Percentiles rank a stretch among this genome's conserved stretches.
phyloP scores from a whole-genome alignment of 2,329 filamentous ascomycete genomes.

The Aspergillaceae sp. region DNA sequence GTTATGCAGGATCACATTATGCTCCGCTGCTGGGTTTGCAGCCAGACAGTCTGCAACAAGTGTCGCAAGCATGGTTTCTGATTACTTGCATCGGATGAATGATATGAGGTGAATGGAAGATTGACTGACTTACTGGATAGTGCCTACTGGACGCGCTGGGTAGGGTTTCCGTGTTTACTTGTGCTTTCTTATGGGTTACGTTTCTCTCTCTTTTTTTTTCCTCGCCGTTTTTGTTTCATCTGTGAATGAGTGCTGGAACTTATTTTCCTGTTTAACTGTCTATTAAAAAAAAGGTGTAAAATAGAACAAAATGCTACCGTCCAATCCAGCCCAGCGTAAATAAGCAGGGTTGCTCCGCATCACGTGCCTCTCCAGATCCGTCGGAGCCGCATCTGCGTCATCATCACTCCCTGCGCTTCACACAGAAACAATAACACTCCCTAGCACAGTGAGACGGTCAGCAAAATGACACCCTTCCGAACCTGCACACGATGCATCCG shows the following conservation, averaged over 20 bases:
- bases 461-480: conserved; percentile 14
- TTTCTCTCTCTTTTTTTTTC: too few relatives aligned
- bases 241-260: neutral
- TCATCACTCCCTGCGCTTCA: neutral
- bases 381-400: too few relatives aligned
- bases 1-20: neutral
- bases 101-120: too few relatives aligned
- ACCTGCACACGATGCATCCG: conserved; percentile 19
- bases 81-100: too few relatives aligned
- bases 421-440: neutral
- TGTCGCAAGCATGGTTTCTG: too few relatives aligned
- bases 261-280: neutral
- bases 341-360: neutral
- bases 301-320: neutral
- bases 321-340: neutral
- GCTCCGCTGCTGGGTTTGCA: too few relatives aligned
- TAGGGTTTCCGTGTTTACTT: neutral
- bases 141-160: too few relatives aligned
- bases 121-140: too few relatives aligned
- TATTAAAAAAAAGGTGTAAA: neutral
- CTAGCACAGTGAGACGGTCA: neutral
- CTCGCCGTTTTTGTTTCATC: neutral
- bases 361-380: neutral
- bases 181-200: neutral
- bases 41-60: too few relatives aligned